These are phyloP conservation scores for Avena eriantha DNA, from an alignment of 176 grass and related monocot genomes.

Conservation along the genomic window DNA sequence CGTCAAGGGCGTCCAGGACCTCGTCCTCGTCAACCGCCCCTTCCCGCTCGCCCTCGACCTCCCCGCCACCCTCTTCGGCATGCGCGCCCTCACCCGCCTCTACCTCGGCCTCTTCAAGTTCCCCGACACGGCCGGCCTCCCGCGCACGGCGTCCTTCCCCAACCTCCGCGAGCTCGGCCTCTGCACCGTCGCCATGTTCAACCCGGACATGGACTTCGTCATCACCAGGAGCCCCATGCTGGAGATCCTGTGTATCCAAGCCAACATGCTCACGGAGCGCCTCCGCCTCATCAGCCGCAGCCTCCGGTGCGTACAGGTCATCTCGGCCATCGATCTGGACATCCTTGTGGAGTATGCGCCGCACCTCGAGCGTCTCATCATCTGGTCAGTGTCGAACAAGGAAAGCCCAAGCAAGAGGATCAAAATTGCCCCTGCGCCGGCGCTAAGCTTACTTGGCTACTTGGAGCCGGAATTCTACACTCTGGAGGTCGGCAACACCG, in stretches of 20 bases:
- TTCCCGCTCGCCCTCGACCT: background rate
- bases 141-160: background rate
- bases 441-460: constrained; percentile 2
- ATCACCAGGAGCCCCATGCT: constrained; percentile 30
- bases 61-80: background rate
- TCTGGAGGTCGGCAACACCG: background rate
- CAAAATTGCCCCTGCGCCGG: constrained; percentile 18
- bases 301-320: background rate
- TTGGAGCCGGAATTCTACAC: background rate
- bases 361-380: background rate
- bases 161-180: background rate
- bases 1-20: background rate
- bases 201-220: constrained; percentile 20
- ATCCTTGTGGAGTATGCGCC: background rate
- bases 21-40: constrained; percentile 23
- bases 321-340: background rate
- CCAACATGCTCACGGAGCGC: background rate
- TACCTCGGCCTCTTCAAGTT: constrained; percentile 10
- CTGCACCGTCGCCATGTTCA: background rate
- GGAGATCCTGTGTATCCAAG: background rate
- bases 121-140: constrained; percentile 23
- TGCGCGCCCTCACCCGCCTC: background rate
- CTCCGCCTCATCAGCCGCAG: background rate
- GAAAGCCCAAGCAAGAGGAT: background rate
- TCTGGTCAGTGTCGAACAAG: background rate